phyloP scores from a whole-genome alignment of 805 yeast genomes.

The Metschnikowia kunwiensis region DNA sequence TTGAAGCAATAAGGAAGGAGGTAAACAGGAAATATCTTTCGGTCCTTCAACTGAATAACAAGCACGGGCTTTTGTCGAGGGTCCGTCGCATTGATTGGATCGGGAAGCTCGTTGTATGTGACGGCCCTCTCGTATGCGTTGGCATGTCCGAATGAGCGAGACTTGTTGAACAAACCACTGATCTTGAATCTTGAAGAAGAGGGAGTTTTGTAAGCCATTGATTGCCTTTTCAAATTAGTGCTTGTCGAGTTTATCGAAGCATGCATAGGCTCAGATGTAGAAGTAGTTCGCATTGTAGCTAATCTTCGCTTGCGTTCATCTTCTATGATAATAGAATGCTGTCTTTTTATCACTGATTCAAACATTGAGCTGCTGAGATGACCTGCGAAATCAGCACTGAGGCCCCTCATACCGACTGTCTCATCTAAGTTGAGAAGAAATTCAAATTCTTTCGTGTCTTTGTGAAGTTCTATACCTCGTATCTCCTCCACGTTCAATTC shows the following conservation, averaged over 20 bases:
- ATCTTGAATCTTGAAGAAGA: slow-evolving; percentile 46
- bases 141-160: slow-evolving; percentile 51
- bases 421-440: slow-evolving; percentile 50
- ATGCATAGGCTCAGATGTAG: background rate
- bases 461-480: slow-evolving; percentile 20
- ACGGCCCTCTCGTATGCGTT: slow-evolving; percentile 45
- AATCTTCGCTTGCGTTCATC: slow-evolving; percentile 20
- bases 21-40: slow-evolving; percentile 51
- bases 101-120: slow-evolving; percentile 59
- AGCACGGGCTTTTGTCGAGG: slow-evolving; percentile 49
- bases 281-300: background rate
- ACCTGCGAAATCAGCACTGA: slow-evolving; percentile 34
- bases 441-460: slow-evolving; percentile 45
- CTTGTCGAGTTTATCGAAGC: slow-evolving; percentile 17
- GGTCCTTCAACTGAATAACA: slow-evolving; percentile 45
- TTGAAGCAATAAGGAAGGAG: slow-evolving; percentile 48
- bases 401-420: slow-evolving; percentile 29
- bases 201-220: slow-evolving; percentile 37
- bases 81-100: slow-evolving; percentile 39
- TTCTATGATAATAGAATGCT: slow-evolving; percentile 27
- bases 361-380: slow-evolving; percentile 29
- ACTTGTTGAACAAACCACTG: slow-evolving; percentile 54
- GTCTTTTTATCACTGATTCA: slow-evolving; percentile 29
- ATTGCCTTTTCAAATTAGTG: slow-evolving; percentile 35
- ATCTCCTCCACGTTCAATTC: slow-evolving; percentile 39